phyloP scores from a whole-genome alignment of 2,329 filamentous ascomycete genomes.

The Cryphonectria nitschkei region DNA sequence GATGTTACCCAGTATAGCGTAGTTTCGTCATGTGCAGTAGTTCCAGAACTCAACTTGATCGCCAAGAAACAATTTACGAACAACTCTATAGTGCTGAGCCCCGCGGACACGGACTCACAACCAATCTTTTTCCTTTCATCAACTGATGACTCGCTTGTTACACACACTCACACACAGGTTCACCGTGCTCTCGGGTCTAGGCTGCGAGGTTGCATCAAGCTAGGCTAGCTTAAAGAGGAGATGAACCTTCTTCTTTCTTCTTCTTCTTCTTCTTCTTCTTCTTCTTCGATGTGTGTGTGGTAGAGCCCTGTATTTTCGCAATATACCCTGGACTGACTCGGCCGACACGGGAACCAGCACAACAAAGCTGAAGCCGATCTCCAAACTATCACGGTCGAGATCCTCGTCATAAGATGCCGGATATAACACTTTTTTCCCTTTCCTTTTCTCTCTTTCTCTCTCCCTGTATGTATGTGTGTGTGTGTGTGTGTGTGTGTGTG shows the following conservation, averaged over 20 bases:
- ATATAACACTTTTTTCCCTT: not conserved
- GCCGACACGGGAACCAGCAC: not conserved
- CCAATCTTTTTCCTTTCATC: too few species aligned
- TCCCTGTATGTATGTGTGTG: too few species aligned
- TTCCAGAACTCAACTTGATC: not conserved
- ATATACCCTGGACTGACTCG: conserved; percentile 12
- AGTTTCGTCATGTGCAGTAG: too few species aligned
- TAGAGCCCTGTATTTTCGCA: too few species aligned
- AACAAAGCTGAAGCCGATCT: not conserved
- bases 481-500: too few species aligned
- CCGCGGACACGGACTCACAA: not conserved
- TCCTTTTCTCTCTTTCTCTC: too few species aligned
- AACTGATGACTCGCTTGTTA: not conserved
- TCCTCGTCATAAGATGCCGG: not conserved
- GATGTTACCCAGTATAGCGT: not conserved
- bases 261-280: too few species aligned
- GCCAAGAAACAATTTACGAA: not conserved
- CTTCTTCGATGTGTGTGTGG: not conserved
- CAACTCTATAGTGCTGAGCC: not conserved
- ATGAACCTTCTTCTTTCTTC: conserved; percentile 1
- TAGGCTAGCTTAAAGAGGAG: not conserved
- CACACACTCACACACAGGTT: not conserved
- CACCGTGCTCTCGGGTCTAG: not conserved
- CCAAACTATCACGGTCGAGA: not conserved
- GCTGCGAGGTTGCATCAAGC: conserved; percentile 6